Percentiles rank a stretch among this genome's conserved stretches.
Conservation (phyloP, 2,329 filamentous ascomycete genomes). For the Monascus ruber region DNA sequence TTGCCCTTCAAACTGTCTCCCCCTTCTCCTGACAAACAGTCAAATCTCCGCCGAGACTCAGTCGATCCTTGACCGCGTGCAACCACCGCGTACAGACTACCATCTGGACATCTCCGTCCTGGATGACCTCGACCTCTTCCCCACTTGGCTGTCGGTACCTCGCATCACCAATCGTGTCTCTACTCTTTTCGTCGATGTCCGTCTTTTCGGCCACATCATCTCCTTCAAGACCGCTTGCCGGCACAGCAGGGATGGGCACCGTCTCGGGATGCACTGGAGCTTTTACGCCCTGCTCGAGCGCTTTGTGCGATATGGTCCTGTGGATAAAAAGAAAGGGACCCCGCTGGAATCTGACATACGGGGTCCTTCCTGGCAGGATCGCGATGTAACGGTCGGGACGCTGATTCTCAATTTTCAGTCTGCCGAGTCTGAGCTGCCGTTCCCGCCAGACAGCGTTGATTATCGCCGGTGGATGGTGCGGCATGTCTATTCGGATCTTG, state of each 20-base stretch:
- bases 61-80: not conserved
- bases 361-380: not conserved
- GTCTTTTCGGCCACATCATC: constrained; percentile 3
- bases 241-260: constrained; percentile 2
- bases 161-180: not conserved
- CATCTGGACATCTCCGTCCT: constrained; percentile 1
- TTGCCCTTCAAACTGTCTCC: not conserved
- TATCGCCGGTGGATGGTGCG: not conserved
- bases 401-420: constrained; percentile 4
- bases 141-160: constrained; percentile 3
- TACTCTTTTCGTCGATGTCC: constrained; percentile 1
- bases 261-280: constrained; percentile 4
- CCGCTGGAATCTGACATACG: too few species aligned
- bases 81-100: not conserved
- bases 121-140: constrained; percentile 1
- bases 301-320: constrained; percentile 6
- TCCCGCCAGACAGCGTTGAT: constrained; percentile 3
- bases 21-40: not conserved
- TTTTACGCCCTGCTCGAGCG: constrained; percentile 8
- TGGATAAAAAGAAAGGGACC: constrained; percentile 1
- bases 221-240: too few species aligned
- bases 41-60: not conserved
- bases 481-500: not conserved
- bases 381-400: constrained; percentile 1
- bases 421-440: not conserved